Evolutionary conservation across 225 moss, liverwort and hornwort genomes (phyloP), one percentile per base, ranked within the genome.

Genomic region (Ulota crispa): DNA sequence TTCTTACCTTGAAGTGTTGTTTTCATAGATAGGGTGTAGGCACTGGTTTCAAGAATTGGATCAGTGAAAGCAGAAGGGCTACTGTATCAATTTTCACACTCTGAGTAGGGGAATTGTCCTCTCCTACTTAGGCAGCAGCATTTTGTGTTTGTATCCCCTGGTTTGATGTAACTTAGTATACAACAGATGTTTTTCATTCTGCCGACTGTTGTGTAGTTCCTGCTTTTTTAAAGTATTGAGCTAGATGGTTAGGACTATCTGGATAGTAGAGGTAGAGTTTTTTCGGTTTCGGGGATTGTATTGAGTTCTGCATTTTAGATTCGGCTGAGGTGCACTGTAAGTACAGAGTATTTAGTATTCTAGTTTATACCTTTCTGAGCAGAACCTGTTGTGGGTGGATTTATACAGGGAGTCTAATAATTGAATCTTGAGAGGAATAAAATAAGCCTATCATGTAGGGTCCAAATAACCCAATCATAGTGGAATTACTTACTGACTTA

Each of bases 1-100:
- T 84, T 75, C 54, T 71, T 78, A 81, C 81, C 21, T 28, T 52
- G 78, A 55, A 50, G 79, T 84, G 84, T 84, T 81, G 66, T 86
- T 78, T 73, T 72, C 70, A 31, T 82, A 84, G 74, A 41, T 83
- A 81, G 81, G 78, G 39, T 39, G 39, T 39, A 83, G 83, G 64
- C 70, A 20, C n/a, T 64, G 69, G 41, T 83, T 83, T 86, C 81
- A 78, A 70, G 63, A 82, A 82, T 75, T 68, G 76, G 36, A 66
- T n/a, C 56, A 73, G 73, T 80, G 56, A 62, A 66, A 80, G 76
- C 67, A 56, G 75, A 72, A 62, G 41, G 12, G 69, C 65, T 64
- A 15, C 32, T 86, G 43, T 83, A 66, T 81, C 61, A 64, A 74
- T 77, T 86, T 83, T 80, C 72, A 27, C 77, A 52, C 80, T 77